phyloP scores from a whole-genome alignment of 169 alveolate species.

The Theileria annulata region DNA sequence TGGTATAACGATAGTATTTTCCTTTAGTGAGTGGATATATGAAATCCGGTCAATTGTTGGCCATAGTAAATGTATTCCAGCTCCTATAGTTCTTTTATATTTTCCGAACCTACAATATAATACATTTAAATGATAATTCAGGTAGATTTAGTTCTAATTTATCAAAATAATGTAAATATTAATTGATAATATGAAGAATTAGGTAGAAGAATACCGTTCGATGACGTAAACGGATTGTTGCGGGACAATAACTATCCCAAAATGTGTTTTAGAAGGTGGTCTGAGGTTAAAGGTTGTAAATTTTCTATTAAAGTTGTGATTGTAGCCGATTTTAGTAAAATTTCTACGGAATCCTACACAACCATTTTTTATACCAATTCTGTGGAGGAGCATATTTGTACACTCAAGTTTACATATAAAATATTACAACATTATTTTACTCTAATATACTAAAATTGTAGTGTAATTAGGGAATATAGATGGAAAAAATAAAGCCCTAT shows the following conservation, averaged over 20 bases:
- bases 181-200: not conserved
- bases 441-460: not conserved
- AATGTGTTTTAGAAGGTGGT: conserved; percentile 30
- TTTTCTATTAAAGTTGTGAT: not conserved
- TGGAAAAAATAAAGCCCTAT: not conserved
- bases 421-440: not conserved
- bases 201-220: conserved; percentile 76
- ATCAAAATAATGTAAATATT: not conserved
- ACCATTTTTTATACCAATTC: not conserved
- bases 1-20: conserved; percentile 88
- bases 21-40: conserved; percentile 91
- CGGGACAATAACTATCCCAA: conserved; percentile 89
- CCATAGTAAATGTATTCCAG: conserved; percentile 89
- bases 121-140: not conserved
- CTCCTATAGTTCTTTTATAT: conserved; percentile 80
- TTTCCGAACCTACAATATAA: conserved; percentile 83
- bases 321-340: not conserved
- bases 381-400: not conserved
- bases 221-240: conserved; percentile 89
- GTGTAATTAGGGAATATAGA: not conserved
- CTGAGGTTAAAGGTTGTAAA: conserved; percentile 11
- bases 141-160: not conserved
- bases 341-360: conserved; percentile 6
- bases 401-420: not conserved
- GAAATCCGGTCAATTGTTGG: conserved; percentile 90